Conservation (phyloP, 2,329 filamentous ascomycete genomes). For the Cercospora sp. region DNA sequence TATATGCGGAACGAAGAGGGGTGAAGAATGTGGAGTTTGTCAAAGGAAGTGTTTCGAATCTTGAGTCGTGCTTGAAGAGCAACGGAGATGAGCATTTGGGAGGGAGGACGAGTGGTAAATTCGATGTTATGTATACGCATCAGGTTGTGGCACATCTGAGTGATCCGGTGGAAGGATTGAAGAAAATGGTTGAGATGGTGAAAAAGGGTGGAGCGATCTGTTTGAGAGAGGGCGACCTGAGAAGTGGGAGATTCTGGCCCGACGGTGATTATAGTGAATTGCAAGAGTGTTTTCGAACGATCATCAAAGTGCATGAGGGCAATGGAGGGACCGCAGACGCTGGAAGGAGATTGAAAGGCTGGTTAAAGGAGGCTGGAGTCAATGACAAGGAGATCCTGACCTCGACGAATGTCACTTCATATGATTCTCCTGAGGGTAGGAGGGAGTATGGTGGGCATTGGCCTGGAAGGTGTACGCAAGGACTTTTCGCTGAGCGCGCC, state of each 20-base stretch:
- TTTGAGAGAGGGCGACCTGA: slow-evolving; percentile 27
- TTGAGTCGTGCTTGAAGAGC: slow-evolving; percentile 65
- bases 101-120: slow-evolving; percentile 56
- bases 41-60: slow-evolving; percentile 97
- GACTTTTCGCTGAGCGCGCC: slow-evolving; percentile 25
- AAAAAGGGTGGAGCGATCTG: slow-evolving; percentile 20
- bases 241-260: slow-evolving; percentile 22
- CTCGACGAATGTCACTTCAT: slow-evolving; percentile 16
- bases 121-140: slow-evolving; percentile 73
- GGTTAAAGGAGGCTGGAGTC: slow-evolving; percentile 19
- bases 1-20: slow-evolving; percentile 34
- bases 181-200: slow-evolving; percentile 18
- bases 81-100: not conserved
- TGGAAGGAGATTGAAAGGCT: slow-evolving; percentile 20
- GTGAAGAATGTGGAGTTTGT: slow-evolving; percentile 71
- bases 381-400: slow-evolving; percentile 5
- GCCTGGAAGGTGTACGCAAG: slow-evolving; percentile 27
- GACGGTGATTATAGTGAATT: slow-evolving; percentile 10
- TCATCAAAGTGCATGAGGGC: slow-evolving; percentile 19
- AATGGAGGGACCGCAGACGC: slow-evolving; percentile 24
- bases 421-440: slow-evolving; percentile 21
- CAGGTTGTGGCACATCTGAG: slow-evolving; percentile 58
- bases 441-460: slow-evolving; percentile 28
- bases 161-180: slow-evolving; percentile 43
- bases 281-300: slow-evolving; percentile 25